Percentiles rank a stretch among this genome's conserved stretches.
phyloP scores from a whole-genome alignment of 305 asterid species.

The Plantago rigida region DNA sequence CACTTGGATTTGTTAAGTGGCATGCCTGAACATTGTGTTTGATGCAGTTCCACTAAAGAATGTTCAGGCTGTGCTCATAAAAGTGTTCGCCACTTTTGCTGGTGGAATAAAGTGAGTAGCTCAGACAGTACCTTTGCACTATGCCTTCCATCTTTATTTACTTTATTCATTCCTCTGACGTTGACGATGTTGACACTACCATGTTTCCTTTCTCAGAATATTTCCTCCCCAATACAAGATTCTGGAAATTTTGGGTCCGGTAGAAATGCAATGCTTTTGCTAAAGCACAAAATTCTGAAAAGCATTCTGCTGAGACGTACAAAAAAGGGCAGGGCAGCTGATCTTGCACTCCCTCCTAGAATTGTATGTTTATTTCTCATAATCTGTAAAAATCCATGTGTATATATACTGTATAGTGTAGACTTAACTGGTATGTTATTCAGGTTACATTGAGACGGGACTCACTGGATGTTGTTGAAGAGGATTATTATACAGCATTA shows the following conservation, averaged over 20 bases:
- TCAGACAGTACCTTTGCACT: constrained; percentile 14
- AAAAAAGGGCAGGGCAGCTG: constrained; percentile 88
- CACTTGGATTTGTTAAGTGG: constrained; percentile 6
- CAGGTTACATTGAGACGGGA: constrained; percentile 75
- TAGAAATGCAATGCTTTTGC: constrained; percentile 68
- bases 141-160: constrained; percentile 9
- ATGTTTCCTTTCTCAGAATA: constrained; percentile 39
- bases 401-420: constrained; percentile 13
- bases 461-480: constrained; percentile 67
- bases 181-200: background rate
- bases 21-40: constrained; percentile 21
- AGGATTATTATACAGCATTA: constrained; percentile 62
- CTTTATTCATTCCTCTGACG: constrained; percentile 10
- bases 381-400: constrained; percentile 13
- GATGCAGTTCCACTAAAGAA: constrained; percentile 47
- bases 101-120: constrained; percentile 83
- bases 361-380: constrained; percentile 42
- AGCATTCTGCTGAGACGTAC: constrained; percentile 75
- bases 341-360: constrained; percentile 85
- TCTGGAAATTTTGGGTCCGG: constrained; percentile 41
- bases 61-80: constrained; percentile 67
- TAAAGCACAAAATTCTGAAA: constrained; percentile 65
- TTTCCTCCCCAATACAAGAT: constrained; percentile 69
- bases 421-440: constrained; percentile 19
- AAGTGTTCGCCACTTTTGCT: constrained; percentile 74